These are phyloP conservation scores for Monosporascus sp. DNA, from an alignment of 2,329 filamentous ascomycete species.

Conservation along the genomic window DNA sequence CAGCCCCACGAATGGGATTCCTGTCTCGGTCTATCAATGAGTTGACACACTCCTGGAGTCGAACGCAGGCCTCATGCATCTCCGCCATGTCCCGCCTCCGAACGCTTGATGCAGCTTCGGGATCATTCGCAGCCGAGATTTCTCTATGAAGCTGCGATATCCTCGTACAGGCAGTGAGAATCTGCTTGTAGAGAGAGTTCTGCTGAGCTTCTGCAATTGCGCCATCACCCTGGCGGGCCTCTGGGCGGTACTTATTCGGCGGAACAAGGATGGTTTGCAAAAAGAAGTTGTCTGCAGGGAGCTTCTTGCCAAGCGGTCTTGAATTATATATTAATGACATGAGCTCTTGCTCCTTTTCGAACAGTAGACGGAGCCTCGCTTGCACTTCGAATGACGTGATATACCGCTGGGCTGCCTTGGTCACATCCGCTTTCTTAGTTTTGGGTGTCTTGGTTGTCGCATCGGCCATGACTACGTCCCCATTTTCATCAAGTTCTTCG, in stretches of 20 bases:
- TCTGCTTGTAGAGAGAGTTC: constrained; percentile 81
- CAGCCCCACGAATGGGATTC: constrained; percentile 74
- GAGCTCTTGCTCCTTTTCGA: constrained; percentile 82
- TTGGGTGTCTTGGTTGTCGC: constrained; percentile 30
- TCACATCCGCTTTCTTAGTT: constrained; percentile 28
- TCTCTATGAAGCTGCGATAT: constrained; percentile 72
- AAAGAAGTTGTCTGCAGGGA: constrained; percentile 93
- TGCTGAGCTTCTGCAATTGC: constrained; percentile 84
- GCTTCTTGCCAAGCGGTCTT: constrained; percentile 55
- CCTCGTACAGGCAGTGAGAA: constrained; percentile 68
- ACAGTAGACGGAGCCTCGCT: constrained; percentile 71
- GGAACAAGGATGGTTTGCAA: constrained; percentile 81
- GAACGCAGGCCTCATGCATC: constrained; percentile 75
- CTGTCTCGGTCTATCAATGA: constrained; percentile 87
- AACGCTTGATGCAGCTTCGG: constrained; percentile 29
- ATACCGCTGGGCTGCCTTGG: constrained; percentile 58
- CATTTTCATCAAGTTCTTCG: constrained; percentile 47
- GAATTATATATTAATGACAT: constrained; percentile 81
- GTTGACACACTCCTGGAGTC: constrained; percentile 86
- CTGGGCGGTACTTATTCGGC: constrained; percentile 86
- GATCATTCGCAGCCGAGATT: constrained; percentile 44
- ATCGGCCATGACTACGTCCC: constrained; percentile 56
- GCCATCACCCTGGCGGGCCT: constrained; percentile 73
- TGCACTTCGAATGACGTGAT: constrained; percentile 80
- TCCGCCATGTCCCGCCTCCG: constrained; percentile 64